Evolutionary conservation across 1,139 yeast genomes (phyloP).

Genomic region (Magnusiomyces ingens): DNA sequence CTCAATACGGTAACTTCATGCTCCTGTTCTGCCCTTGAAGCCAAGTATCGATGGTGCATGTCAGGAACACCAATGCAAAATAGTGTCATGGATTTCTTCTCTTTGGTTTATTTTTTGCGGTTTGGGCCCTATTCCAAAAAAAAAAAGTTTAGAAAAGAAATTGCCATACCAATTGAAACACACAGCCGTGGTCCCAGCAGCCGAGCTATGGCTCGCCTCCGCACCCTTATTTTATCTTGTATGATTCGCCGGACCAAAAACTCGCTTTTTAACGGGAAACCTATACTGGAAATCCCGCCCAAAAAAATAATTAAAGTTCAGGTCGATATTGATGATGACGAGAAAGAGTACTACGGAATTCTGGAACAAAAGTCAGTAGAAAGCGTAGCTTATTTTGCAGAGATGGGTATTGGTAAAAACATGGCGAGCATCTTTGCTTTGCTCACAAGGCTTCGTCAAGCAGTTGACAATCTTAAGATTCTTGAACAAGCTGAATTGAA

Average conservation of each 20-base stretch:
- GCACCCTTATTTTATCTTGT: constrained; percentile 35
- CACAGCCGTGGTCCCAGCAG: constrained; percentile 2
- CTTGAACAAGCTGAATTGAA: constrained; percentile 54
- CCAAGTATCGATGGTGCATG: constrained; percentile 44
- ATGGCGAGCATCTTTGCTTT: constrained; percentile 63
- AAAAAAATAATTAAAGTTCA: too few species aligned
- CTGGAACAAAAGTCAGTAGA: constrained; percentile 30
- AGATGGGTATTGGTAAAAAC: constrained; percentile 28
- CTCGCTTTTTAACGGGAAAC: too few species aligned
- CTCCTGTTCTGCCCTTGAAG: constrained; percentile 36
- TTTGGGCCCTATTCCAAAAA: constrained; percentile 43
- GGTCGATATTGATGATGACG: too few species aligned
- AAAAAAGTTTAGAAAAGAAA: too few species aligned
- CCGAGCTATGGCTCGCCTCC: constrained; percentile 20
- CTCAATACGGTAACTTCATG: constrained; percentile 34
- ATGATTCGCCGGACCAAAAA: constrained; percentile 58
- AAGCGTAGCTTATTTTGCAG: constrained; percentile 48
- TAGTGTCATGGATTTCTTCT: constrained; percentile 41
- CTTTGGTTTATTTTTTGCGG: constrained; percentile 38
- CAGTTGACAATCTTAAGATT: constrained; percentile 77
- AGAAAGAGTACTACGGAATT: too few species aligned
- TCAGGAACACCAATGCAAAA: constrained; percentile 54
- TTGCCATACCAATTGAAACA: too few species aligned
- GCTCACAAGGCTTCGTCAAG: constrained; percentile 76
- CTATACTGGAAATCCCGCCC: too few species aligned